These are phyloP conservation scores for Pisolithus orientalis DNA, from an alignment of 768 basidiomycete genomes.

Conservation along the genomic window DNA sequence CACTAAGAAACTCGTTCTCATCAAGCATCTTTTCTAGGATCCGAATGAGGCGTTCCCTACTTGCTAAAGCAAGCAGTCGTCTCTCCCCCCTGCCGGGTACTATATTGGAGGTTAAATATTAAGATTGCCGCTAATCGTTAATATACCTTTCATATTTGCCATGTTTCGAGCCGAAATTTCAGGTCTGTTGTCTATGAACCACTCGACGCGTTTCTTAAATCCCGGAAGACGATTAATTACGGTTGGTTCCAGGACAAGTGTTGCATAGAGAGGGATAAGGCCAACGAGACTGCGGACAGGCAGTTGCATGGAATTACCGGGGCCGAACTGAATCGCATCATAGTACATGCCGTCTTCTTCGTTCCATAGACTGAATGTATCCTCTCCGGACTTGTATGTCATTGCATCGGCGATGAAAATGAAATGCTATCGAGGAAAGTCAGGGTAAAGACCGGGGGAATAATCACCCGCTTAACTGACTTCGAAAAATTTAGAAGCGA, in stretches of 20 bases:
- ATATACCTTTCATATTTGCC: slow-evolving; percentile 86
- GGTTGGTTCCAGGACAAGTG: slow-evolving; percentile 86
- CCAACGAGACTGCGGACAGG: slow-evolving; percentile 94
- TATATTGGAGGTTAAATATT: slow-evolving; percentile 7
- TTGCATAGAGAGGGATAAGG: slow-evolving; percentile 95
- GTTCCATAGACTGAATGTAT: slow-evolving; percentile 85
- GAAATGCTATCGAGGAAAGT: slow-evolving; percentile 61
- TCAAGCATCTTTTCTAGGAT: slow-evolving; percentile 97
- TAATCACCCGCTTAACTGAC: slow-evolving; percentile 28
- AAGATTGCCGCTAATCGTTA: not conserved
- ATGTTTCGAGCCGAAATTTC: slow-evolving; percentile 87
- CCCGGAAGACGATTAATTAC: slow-evolving; percentile 90
- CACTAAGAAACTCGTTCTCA: slow-evolving; percentile 93
- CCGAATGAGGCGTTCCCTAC: slow-evolving; percentile 81
- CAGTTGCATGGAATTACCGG: slow-evolving; percentile 78
- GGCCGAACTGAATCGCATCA: slow-evolving; percentile 89
- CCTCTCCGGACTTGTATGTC: slow-evolving; percentile 81
- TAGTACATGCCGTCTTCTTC: slow-evolving; percentile 98
- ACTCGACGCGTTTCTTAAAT: slow-evolving; percentile 98
- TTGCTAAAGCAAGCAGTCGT: slow-evolving; percentile 80
- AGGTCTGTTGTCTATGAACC: slow-evolving; percentile 94
- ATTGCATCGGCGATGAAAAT: slow-evolving; percentile 98
- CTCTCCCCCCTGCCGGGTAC: slow-evolving; percentile 76
- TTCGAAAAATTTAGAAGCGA: slow-evolving; percentile 97
- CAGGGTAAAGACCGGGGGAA: slow-evolving; percentile 1